Evolutionary conservation across 805 yeast species (phyloP).

Genomic region (Saccharomycopsis malanga): DNA sequence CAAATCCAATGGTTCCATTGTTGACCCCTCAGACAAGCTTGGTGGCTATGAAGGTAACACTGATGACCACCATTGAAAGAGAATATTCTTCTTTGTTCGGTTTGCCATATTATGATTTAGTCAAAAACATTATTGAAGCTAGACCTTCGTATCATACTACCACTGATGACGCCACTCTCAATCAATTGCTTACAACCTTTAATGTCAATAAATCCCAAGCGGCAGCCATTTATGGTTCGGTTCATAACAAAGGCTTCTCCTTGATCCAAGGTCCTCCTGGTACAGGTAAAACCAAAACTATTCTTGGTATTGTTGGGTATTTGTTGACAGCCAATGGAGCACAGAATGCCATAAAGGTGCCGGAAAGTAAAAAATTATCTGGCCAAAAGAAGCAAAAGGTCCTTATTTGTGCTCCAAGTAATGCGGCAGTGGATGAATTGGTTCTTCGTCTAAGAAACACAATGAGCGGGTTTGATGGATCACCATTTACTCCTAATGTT

Average conservation of each 20-base stretch:
- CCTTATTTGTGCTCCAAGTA: slow-evolving; percentile 93
- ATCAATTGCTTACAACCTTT: slow-evolving; percentile 40
- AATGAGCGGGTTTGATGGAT: slow-evolving; percentile 50
- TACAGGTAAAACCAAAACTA: slow-evolving; percentile 97
- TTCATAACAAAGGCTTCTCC: slow-evolving; percentile 65
- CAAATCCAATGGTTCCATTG: slow-evolving; percentile 42
- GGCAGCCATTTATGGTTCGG: slow-evolving; percentile 71
- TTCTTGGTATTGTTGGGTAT: slow-evolving; percentile 83
- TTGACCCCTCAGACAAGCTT: slow-evolving; percentile 59
- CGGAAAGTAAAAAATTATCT: slow-evolving; percentile 23
- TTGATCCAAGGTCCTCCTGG: slow-evolving; percentile 99
- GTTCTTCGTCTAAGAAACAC: slow-evolving; percentile 77
- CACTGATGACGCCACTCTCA: slow-evolving; percentile 34
- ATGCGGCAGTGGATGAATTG: slow-evolving; percentile 97
- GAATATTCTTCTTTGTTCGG: slow-evolving; percentile 83
- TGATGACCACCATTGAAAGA: slow-evolving; percentile 87
- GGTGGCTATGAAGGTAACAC: slow-evolving; percentile 69
- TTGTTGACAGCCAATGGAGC: slow-evolving; percentile 39
- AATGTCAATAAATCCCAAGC: slow-evolving; percentile 87
- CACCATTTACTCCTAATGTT: slow-evolving; percentile 49
- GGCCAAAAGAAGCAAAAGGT: slow-evolving; percentile 44
- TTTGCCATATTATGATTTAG: slow-evolving; percentile 71
- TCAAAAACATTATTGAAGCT: slow-evolving; percentile 60
- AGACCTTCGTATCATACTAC: slow-evolving; percentile 41
- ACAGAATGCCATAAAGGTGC: slow-evolving; percentile 3